Evolutionary conservation across 2,329 filamentous ascomycete genomes (phyloP), one percentile per base, ranked within the genome.

Genomic region (Talaromyces pinophilus): DNA sequence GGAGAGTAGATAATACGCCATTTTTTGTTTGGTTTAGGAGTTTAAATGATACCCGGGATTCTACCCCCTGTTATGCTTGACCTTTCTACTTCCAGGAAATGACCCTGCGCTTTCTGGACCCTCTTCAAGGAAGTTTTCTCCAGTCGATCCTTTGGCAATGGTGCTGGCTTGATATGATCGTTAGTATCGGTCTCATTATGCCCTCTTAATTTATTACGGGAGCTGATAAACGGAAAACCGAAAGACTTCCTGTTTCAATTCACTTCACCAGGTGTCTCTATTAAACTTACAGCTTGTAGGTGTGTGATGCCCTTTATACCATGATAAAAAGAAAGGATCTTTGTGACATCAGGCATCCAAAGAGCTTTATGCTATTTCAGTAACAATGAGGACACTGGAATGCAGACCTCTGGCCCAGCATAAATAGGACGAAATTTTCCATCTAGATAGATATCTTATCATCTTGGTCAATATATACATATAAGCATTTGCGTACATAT

Each of bases 1-100:
- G 70, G 76, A 75, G 70, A 81, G 77, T 70, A 75, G 69, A 50
- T 76, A 74, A 74, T 66, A 68, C 8, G 65, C 57, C 67, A 63
- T 54, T 68, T 67, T 55, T 72, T 66, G 4, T 61, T 54, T 38
- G n/a, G 55, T 57, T 62, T 54, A 57, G 17, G 50, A 22, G 48
- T 63, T 64, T 67, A 33, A 52, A 62, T 62, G 48, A 50, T 64
- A 62, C 62, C 62, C 62, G 50, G 62, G 62, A 33, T 55, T 30
- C 3, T 30, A 2, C 44, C 57, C 57, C 57, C 46, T 19, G 57
- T 60, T 60, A 22, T 60, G 33, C 30, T 40, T 57, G n/a, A 57
- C n/a, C 0, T 19, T 17, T 28, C n/a, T 15, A 1, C n/a, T 55
- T 33, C 15, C 17, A 25, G 42, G n/a, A 17, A 42, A 17, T 7